These are phyloP conservation scores for Scutellaria galericulata DNA, from an alignment of 257 asterid species.

Conservation along the genomic window DNA sequence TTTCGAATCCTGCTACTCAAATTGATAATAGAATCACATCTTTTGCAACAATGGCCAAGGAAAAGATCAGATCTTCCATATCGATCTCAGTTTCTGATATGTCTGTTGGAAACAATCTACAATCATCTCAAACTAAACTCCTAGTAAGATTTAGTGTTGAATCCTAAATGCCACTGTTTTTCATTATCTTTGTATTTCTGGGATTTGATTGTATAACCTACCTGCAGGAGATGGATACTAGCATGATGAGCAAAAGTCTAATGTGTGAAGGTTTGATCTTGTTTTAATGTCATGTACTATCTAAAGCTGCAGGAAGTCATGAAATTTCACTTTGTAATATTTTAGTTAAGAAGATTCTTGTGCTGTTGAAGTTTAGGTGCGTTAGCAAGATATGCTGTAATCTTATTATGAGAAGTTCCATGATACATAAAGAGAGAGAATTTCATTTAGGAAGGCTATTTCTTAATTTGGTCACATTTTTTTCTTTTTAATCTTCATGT, in stretches of 20 bases:
- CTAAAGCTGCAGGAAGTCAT: conserved; percentile 18
- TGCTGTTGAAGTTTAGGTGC: conserved; percentile 20
- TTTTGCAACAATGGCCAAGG: conserved; percentile 48
- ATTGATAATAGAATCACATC: conserved; percentile 47
- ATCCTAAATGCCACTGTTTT: conserved; percentile 25
- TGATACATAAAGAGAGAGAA: not conserved
- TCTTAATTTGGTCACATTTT: not conserved
- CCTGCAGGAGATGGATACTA: conserved; percentile 36
- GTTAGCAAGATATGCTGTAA: conserved; percentile 3
- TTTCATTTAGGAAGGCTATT: not conserved
- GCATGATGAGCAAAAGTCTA: not conserved
- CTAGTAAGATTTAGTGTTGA: conserved; percentile 27
- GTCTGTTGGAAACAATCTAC: not conserved
- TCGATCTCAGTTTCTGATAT: not conserved
- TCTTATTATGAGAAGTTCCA: conserved; percentile 13
- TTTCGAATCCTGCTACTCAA: conserved; percentile 23
- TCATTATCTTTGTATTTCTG: not conserved
- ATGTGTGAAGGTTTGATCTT: conserved; percentile 32
- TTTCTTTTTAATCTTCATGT: not conserved
- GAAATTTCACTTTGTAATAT: not conserved
- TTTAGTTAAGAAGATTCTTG: not conserved
- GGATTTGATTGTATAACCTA: conserved; percentile 20
- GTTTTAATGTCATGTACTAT: conserved; percentile 17
- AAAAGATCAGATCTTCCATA: conserved; percentile 35
- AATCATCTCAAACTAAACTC: conserved; percentile 24